phyloP scores from a whole-genome alignment of 805 yeast species.

The Metschnikowia borealis region DNA sequence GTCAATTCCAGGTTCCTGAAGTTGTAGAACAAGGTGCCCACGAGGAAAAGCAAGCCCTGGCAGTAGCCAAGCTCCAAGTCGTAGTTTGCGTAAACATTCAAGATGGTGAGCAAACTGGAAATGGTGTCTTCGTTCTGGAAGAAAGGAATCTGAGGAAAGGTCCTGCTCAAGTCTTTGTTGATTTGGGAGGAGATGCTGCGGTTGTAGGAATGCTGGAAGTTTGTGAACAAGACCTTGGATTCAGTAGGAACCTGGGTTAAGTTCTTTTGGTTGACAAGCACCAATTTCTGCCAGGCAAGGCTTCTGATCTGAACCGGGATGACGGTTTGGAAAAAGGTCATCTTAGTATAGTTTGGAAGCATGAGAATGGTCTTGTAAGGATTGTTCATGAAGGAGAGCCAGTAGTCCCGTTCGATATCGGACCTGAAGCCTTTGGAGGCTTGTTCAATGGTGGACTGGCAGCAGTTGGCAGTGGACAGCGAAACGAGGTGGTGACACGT shows the following conservation, averaged over 20 bases:
- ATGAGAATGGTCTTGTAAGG: constrained; percentile 44
- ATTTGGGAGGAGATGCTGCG: constrained; percentile 42
- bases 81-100: constrained; percentile 60
- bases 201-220: constrained; percentile 42
- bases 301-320: constrained; percentile 43
- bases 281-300: constrained; percentile 42
- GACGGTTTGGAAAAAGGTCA: constrained; percentile 41
- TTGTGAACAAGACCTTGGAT: constrained; percentile 29
- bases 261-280: constrained; percentile 27
- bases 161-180: constrained; percentile 54
- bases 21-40: constrained; percentile 51
- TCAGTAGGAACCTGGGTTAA: constrained; percentile 31
- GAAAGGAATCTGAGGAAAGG: constrained; percentile 52
- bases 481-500: constrained; percentile 8
- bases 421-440: constrained; percentile 10
- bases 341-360: constrained; percentile 45
- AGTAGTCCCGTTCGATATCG: constrained; percentile 33
- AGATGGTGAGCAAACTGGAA: constrained; percentile 45
- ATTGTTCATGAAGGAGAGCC: constrained; percentile 42
- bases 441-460: constrained; percentile 5
- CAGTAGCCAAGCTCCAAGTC: constrained; percentile 67
- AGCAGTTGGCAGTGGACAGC: constrained; percentile 7
- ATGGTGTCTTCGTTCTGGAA: constrained; percentile 45
- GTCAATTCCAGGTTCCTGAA: constrained; percentile 36
- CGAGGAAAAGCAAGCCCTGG: constrained; percentile 62